Evolutionary conservation across 2,329 filamentous ascomycete genomes (phyloP).

Genomic region (Cordyceps cateniannulata): DNA sequence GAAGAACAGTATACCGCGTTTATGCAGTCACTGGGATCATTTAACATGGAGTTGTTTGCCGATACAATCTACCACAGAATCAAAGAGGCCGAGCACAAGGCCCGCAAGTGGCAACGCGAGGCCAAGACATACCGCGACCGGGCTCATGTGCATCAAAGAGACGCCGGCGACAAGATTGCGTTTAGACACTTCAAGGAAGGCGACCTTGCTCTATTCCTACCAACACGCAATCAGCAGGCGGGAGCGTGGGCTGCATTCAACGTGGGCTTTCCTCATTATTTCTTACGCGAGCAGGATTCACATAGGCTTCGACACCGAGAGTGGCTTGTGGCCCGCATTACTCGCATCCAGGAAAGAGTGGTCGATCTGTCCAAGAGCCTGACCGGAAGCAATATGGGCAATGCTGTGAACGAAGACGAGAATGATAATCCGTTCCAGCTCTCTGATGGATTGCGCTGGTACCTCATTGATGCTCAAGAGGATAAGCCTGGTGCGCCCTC

Average conservation of each 20-base stretch:
- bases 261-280: slow-evolving; percentile 93
- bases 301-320: slow-evolving; percentile 81
- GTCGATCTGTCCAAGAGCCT: slow-evolving; percentile 84
- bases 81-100: slow-evolving; percentile 88
- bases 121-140: slow-evolving; percentile 82
- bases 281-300: slow-evolving; percentile 84
- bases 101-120: slow-evolving; percentile 89
- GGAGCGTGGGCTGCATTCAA: slow-evolving; percentile 99
- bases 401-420: slow-evolving; percentile 56
- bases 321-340: slow-evolving; percentile 94
- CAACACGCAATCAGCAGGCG: slow-evolving; percentile 88
- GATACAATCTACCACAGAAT: slow-evolving; percentile 84
- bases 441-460: slow-evolving; percentile 92
- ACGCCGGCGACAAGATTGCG: slow-evolving; percentile 92
- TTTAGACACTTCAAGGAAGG: slow-evolving; percentile 95
- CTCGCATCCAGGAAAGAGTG: slow-evolving; percentile 83
- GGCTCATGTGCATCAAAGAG: slow-evolving; percentile 70
- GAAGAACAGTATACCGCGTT: slow-evolving; percentile 68
- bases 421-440: slow-evolving; percentile 97
- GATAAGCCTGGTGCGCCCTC: slow-evolving; percentile 87
- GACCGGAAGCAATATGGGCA: slow-evolving; percentile 37
- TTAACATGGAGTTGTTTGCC: slow-evolving; percentile 77
- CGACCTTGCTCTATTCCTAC: slow-evolving; percentile 87
- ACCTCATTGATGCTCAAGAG: slow-evolving; percentile 86
- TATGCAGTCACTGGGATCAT: slow-evolving; percentile 64